These are phyloP conservation scores for Hordeum marinum DNA, from an alignment of 176 grass and related monocot genomes.

Conservation along the genomic window DNA sequence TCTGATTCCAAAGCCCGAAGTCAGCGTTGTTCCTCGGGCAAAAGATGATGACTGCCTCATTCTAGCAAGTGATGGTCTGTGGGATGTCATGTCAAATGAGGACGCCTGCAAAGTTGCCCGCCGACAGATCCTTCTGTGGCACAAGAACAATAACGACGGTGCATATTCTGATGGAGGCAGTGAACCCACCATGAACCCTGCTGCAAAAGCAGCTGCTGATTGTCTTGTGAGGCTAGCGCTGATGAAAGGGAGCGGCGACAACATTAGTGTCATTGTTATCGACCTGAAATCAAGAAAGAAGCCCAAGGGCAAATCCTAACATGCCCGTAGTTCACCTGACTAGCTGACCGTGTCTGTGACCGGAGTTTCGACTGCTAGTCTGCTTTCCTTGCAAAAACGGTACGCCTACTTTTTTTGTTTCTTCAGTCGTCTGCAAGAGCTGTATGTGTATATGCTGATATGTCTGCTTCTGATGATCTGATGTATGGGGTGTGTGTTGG, in stretches of 20 bases:
- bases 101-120: slow-evolving; percentile 63
- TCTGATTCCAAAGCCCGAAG: slow-evolving; percentile 66
- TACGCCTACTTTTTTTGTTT: background rate
- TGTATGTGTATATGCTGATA: slow-evolving; percentile 13
- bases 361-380: slow-evolving; percentile 8
- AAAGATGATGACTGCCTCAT: slow-evolving; percentile 71
- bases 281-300: slow-evolving; percentile 70
- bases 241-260: slow-evolving; percentile 50
- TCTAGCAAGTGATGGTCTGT: slow-evolving; percentile 61
- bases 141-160: slow-evolving; percentile 52
- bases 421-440: slow-evolving; percentile 4
- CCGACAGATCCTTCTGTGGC: slow-evolving; percentile 50
- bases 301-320: slow-evolving; percentile 44
- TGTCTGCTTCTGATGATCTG: background rate
- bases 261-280: slow-evolving; percentile 58
- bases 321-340: background rate
- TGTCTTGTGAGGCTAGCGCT: slow-evolving; percentile 55
- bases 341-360: background rate
- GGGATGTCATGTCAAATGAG: slow-evolving; percentile 79
- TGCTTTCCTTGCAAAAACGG: slow-evolving; percentile 13
- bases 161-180: background rate
- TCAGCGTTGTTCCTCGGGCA: slow-evolving; percentile 46
- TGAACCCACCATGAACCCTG: slow-evolving; percentile 33
- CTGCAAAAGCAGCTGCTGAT: slow-evolving; percentile 63
- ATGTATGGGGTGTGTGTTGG: background rate